Percentiles rank a stretch among this genome's conserved stretches.
phyloP scores from a whole-genome alignment of 2,329 filamentous ascomycete genomes.

The Aspergillus japonicus region DNA sequence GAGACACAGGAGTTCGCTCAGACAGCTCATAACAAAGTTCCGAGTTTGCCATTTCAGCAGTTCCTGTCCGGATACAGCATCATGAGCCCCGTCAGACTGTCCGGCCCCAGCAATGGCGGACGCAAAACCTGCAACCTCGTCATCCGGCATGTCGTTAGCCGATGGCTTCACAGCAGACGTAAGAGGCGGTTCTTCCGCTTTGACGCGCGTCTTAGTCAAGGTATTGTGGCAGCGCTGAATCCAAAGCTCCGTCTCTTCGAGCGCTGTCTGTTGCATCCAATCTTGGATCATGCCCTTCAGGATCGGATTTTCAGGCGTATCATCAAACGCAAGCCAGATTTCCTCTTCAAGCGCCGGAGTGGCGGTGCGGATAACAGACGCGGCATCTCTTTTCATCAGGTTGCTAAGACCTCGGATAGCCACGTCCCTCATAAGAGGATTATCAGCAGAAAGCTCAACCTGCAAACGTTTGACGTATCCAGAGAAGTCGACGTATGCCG shows the following conservation, averaged over 20 bases:
- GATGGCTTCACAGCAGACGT: conserved; percentile 43
- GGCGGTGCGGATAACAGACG: conserved; percentile 75
- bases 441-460: conserved; percentile 68
- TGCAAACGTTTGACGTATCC: conserved; percentile 84
- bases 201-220: conserved; percentile 79
- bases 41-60: conserved; percentile 92
- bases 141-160: conserved; percentile 82
- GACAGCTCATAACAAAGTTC: conserved; percentile 86
- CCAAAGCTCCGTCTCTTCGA: conserved; percentile 79
- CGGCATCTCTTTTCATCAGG: conserved; percentile 87
- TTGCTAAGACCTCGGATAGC: conserved; percentile 89
- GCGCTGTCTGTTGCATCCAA: conserved; percentile 88
- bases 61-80: conserved; percentile 67
- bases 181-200: conserved; percentile 51
- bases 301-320: conserved; percentile 70
- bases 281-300: conserved; percentile 86
- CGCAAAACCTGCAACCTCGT: conserved; percentile 94
- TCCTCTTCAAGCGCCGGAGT: conserved; percentile 81
- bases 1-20: conserved; percentile 77
- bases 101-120: conserved; percentile 64
- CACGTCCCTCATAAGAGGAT: conserved; percentile 69
- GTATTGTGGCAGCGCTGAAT: conserved; percentile 84
- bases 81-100: conserved; percentile 55
- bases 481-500: conserved; percentile 78
- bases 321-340: conserved; percentile 85